A percentile compares a stretch with the other conserved stretches of the same genome.
These are phyloP conservation scores for Hura crepitans DNA, from an alignment of 441 rosid species.

Conservation along the genomic window DNA sequence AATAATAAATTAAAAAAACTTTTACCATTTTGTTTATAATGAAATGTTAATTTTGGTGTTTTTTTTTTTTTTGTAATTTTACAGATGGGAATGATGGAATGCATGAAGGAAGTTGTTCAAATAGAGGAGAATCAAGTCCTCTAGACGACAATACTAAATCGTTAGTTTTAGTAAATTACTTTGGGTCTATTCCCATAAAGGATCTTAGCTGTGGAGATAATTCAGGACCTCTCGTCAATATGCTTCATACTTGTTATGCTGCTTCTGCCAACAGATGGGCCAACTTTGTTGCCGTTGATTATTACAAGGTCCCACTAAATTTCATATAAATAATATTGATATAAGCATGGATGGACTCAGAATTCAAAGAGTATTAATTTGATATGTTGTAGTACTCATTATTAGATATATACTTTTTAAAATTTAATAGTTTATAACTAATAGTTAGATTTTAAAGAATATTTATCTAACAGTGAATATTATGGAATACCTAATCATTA, in stretches of 20 bases:
- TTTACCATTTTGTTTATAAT: too few relatives aligned
- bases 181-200: conserved; percentile 32
- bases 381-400: too few relatives aligned
- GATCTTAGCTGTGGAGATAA: conserved; percentile 30
- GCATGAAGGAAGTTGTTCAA: conserved; percentile 43
- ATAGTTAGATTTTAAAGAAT: too few relatives aligned
- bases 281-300: conserved; percentile 50
- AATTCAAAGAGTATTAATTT: too few relatives aligned
- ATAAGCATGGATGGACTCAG: too few relatives aligned
- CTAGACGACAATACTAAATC: conserved; percentile 41
- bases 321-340: too few relatives aligned
- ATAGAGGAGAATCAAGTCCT: conserved; percentile 38
- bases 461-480: too few relatives aligned
- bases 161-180: conserved; percentile 42
- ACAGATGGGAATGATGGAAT: conserved; percentile 69
- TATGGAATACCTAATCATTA: too few relatives aligned
- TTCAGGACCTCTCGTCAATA: conserved; percentile 32
- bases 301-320: conserved; percentile 33
- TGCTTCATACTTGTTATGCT: conserved; percentile 39
- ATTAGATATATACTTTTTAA: too few relatives aligned
- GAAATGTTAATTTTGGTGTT: too few relatives aligned
- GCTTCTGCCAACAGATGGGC: conserved; percentile 44
- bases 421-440: too few relatives aligned
- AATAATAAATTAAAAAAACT: too few relatives aligned
- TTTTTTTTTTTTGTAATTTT: background rate